phyloP scores from a whole-genome alignment of 306 rosid species.

The Dryas alaskensis region DNA sequence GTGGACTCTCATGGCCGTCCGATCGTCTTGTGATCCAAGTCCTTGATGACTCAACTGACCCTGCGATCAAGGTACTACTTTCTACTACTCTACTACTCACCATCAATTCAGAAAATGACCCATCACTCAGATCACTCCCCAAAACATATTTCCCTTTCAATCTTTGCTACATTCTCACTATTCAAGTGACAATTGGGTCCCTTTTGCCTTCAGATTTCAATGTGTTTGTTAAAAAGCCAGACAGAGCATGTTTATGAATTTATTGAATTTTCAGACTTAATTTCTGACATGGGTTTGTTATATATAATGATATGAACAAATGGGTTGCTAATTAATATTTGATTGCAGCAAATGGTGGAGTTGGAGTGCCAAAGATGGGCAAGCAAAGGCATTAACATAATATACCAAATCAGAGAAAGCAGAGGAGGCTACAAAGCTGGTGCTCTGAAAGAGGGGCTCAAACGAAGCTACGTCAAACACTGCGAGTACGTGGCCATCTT shows the following conservation, averaged over 20 bases:
- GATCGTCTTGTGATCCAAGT: conserved; percentile 98
- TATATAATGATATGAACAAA: not conserved
- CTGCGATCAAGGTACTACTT: conserved; percentile 60
- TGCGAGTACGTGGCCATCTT: conserved; percentile 89
- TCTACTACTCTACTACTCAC: no score
- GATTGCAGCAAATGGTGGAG: conserved; percentile 90
- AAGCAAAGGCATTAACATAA: conserved; percentile 77
- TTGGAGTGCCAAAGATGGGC: conserved; percentile 95
- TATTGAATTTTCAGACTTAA: not conserved
- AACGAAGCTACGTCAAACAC: conserved; percentile 81
- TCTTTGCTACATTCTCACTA: not conserved
- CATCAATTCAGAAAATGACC: not conserved
- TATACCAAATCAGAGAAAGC: conserved; percentile 84
- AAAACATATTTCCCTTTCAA: not conserved
- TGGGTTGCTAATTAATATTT: not conserved
- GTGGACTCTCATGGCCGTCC: conserved; percentile 93
- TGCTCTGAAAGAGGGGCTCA: conserved; percentile 88
- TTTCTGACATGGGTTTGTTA: conserved; percentile 16
- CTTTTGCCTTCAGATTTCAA: not conserved
- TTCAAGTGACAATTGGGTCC: not conserved
- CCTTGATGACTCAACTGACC: conserved; percentile 95
- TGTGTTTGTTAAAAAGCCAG: not conserved
- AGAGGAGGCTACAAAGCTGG: conserved; percentile 93
- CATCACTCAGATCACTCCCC: not conserved
- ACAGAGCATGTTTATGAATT: not conserved